Percentiles rank a stretch among this genome's conserved stretches.
Evolutionary conservation across 1,139 yeast species (phyloP).

Genomic region (Diutina sp.): DNA sequence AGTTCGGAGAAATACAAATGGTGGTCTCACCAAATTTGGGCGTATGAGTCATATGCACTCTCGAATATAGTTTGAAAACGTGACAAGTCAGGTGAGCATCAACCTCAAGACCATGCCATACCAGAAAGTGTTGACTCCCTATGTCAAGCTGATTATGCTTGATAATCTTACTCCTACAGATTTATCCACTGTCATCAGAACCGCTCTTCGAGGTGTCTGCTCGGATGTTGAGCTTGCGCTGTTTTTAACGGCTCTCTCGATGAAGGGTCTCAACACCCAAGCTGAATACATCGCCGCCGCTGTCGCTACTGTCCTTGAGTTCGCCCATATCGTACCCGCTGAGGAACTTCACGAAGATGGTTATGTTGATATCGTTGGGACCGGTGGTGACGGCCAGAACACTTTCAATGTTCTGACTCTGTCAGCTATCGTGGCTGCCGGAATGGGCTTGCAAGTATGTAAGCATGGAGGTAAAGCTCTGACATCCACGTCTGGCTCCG

Average conservation of each 20-base stretch:
- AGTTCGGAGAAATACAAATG: too few species aligned
- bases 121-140: constrained; percentile 29
- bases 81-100: neutral
- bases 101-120: neutral
- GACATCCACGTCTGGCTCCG: constrained; percentile 86
- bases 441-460: constrained; percentile 72
- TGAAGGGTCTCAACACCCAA: constrained; percentile 68
- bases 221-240: constrained; percentile 66
- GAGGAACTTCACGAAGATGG: constrained; percentile 34
- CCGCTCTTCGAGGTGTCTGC: constrained; percentile 46
- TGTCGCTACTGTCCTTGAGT: constrained; percentile 54
- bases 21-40: too few species aligned
- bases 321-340: constrained; percentile 37
- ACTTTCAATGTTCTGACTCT: constrained; percentile 95
- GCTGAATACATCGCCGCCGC: constrained; percentile 81
- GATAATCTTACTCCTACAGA: constrained; percentile 47
- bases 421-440: constrained; percentile 87
- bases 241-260: constrained; percentile 64
- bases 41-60: neutral
- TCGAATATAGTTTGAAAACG: neutral
- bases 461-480: constrained; percentile 97
- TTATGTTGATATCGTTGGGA: constrained; percentile 85
- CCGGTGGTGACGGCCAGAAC: constrained; percentile 97
- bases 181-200: constrained; percentile 43
- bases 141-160: constrained; percentile 44